Evolutionary conservation across 139 green algal genomes (phyloP), one percentile per base, ranked within the genome.

Genomic region (Chlamydomonas schloesseri): DNA sequence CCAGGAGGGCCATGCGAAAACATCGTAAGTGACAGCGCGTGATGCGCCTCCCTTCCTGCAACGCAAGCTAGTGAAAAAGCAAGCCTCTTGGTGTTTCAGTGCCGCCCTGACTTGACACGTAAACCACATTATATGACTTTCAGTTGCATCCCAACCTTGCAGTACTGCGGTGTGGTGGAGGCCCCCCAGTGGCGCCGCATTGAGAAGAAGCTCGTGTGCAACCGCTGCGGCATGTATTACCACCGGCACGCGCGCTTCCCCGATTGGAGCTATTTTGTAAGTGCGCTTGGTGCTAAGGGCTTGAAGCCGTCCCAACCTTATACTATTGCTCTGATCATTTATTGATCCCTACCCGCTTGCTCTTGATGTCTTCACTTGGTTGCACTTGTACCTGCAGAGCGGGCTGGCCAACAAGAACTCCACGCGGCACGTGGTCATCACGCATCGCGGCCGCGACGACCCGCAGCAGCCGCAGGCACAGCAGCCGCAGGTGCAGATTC

Each of bases 171-270:
- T n/a, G 81, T 87, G 13, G n/a, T 46, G 1, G 69, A 87, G 81
- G 81, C 81, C 0, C 81, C 81, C 2, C 81, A 87, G 33, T 87
- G 81, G 81, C 67, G 81, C 6, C 81, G 81, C 69, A 87, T 87
- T 34, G 81, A 87, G 34, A 87, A 87, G 36, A 78, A 79, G 69
- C 68, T 87, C 9, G 81, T 87, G 0, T 87, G 81, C 81, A 87
- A 87, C 70, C 81, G 81, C 11, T 87, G 81, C 34, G 81, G 81
- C 69, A 87, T 87, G 81, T 87, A 87, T 53, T 79, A 78, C 69
- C 81, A 87, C 69, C 53, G 81, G 4, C 81, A 87, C 34, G 33
- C 53, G 26, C 81, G 70, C 34, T 87, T 87, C 36, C 81, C 81
- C 0, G 81, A 87, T 69, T 58, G 53, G 55, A 29, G 34, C 15